phyloP scores from a whole-genome alignment of 2,329 filamentous ascomycete species.

The Trichoderma harzianum region DNA sequence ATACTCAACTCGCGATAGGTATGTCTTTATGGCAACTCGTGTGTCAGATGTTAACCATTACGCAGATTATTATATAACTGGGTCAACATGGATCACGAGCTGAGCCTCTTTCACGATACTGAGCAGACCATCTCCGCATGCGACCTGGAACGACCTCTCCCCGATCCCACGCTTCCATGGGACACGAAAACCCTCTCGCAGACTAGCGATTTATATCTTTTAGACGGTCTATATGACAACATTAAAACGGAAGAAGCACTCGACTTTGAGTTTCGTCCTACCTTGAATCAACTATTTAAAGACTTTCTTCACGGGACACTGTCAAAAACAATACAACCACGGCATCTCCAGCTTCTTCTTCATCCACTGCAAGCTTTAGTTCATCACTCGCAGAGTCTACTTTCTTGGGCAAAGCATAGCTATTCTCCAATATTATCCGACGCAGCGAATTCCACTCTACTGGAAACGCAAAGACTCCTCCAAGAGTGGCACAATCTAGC shows the following conservation, averaged over 20 bases:
- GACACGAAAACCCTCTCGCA: background rate
- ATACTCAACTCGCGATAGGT: background rate
- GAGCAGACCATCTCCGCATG: slow-evolving; percentile 61
- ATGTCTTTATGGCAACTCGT: background rate
- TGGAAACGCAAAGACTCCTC: slow-evolving; percentile 62
- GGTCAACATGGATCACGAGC: slow-evolving; percentile 71
- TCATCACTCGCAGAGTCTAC: background rate
- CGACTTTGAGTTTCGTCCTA: background rate
- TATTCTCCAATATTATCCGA: slow-evolving; percentile 35
- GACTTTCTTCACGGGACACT: background rate
- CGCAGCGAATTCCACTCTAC: slow-evolving; percentile 52
- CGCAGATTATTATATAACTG: slow-evolving; percentile 68
- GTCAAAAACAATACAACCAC: background rate
- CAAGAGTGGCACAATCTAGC: slow-evolving; percentile 67
- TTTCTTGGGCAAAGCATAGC: slow-evolving; percentile 42
- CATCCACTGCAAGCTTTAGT: slow-evolving; percentile 62
- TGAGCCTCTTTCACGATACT: slow-evolving; percentile 63
- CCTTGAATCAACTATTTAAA: slow-evolving; percentile 2
- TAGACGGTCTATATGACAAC: background rate
- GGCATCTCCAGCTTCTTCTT: slow-evolving; percentile 9
- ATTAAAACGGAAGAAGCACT: background rate
- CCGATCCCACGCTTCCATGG: slow-evolving; percentile 61
- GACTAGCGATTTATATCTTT: background rate
- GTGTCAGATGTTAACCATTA: background rate
- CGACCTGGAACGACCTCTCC: slow-evolving; percentile 63